Conservation (phyloP, 2,329 filamentous ascomycete species). For the Claviceps digitariae region DNA sequence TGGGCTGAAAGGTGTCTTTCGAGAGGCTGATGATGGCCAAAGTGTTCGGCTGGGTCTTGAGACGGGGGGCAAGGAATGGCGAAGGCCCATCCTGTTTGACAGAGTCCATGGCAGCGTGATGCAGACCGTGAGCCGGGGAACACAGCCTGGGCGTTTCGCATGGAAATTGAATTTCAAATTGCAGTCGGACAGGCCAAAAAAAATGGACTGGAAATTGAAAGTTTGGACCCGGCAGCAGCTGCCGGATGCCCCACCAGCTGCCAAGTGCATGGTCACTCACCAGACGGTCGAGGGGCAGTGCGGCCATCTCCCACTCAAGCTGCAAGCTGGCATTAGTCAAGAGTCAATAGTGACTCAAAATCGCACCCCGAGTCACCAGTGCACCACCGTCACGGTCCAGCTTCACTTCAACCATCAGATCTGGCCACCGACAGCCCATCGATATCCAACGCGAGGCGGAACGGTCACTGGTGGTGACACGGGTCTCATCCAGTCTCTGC, state of each 20-base stretch:
- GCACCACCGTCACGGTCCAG: too few species aligned
- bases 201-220: not conserved
- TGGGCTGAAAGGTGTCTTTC: slow-evolving; percentile 69
- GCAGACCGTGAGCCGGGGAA: not conserved
- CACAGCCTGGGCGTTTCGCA: not conserved
- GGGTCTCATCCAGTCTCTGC: slow-evolving; percentile 9
- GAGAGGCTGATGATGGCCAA: slow-evolving; percentile 81
- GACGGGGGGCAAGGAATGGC: slow-evolving; percentile 64
- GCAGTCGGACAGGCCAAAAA: not conserved
- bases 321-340: not conserved
- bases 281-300: not conserved
- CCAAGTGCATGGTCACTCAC: too few species aligned
- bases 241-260: not conserved
- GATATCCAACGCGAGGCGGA: not conserved
- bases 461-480: slow-evolving; percentile 5
- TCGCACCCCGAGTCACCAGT: not conserved
- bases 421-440: not conserved
- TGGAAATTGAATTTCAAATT: not conserved
- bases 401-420: not conserved
- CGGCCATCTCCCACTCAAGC: too few species aligned
- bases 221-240: not conserved
- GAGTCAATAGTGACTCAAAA: not conserved
- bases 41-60: slow-evolving; percentile 45
- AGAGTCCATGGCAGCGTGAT: not conserved
- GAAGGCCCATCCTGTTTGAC: slow-evolving; percentile 29